Conservation (phyloP, 371 early-diverging fungal species). For the Actinomortierella wolfii region DNA sequence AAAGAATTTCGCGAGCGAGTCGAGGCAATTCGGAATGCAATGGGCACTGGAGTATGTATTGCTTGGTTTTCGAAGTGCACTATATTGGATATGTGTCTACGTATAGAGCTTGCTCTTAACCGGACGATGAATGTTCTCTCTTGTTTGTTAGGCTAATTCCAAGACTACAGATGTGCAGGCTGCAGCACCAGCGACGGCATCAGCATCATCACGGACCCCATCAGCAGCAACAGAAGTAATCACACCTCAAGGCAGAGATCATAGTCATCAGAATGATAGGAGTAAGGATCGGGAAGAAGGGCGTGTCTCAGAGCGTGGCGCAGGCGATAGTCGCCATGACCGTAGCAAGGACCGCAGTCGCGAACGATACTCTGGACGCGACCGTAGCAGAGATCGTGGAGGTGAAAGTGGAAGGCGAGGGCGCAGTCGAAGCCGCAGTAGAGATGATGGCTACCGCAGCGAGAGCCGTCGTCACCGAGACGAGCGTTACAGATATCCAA, state of each 20-base stretch:
- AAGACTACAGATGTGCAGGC: not conserved
- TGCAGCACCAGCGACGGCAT: not conserved
- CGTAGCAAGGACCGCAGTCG: slow-evolving; percentile 25
- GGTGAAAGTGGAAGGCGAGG: slow-evolving; percentile 17
- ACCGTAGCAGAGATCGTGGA: slow-evolving; percentile 11
- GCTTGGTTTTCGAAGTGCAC: not conserved
- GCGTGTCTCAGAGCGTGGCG: not conserved
- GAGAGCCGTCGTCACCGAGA: slow-evolving; percentile 13
- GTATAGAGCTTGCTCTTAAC: slow-evolving; percentile 3
- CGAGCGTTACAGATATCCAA: slow-evolving; percentile 3
- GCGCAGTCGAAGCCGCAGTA: slow-evolving; percentile 20
- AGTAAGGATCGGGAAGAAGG: slow-evolving; percentile 9
- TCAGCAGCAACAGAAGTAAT: not conserved
- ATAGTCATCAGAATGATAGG: slow-evolving; percentile 6
- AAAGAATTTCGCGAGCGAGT: slow-evolving; percentile 35
- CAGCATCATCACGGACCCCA: not conserved
- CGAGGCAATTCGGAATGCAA: slow-evolving; percentile 28
- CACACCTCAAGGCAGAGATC: not conserved
- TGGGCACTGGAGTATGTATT: slow-evolving; percentile 20
- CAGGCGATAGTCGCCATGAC: slow-evolving; percentile 10
- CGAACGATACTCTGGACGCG: slow-evolving; percentile 9
- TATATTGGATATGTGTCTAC: slow-evolving; percentile 6
- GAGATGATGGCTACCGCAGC: slow-evolving; percentile 4
- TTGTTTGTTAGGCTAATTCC: slow-evolving; percentile 1
- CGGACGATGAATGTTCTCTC: slow-evolving; percentile 6